Conservation (phyloP, 805 yeast species). For the Metschnikowia gruessii region DNA sequence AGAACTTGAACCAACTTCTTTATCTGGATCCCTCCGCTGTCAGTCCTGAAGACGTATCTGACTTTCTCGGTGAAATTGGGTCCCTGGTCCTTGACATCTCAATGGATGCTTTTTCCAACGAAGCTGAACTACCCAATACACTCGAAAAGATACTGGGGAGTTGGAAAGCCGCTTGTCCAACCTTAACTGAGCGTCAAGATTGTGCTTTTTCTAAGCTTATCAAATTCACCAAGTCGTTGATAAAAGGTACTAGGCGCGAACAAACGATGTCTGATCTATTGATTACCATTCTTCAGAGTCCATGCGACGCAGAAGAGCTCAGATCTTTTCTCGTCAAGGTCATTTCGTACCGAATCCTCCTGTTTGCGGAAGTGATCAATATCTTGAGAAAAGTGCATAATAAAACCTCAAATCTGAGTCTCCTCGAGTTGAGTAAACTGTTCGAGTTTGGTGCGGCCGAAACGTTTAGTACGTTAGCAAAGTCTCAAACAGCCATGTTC, state of each 20-base stretch:
- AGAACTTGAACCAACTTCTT: slow-evolving; percentile 26
- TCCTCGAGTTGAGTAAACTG: neutral
- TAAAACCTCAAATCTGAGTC: too few relatives aligned
- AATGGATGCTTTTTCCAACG: neutral
- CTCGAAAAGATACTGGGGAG: neutral
- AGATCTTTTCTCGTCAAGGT: slow-evolving; percentile 17
- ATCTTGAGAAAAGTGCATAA: slow-evolving; percentile 5
- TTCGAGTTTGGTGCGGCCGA: neutral
- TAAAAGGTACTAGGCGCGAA: neutral
- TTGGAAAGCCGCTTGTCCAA: neutral
- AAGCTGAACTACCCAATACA: neutral
- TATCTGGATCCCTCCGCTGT: slow-evolving; percentile 7
- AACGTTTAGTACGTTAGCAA: slow-evolving; percentile 6
- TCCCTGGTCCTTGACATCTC: neutral
- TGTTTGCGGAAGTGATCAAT: slow-evolving; percentile 15
- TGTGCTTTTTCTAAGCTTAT: slow-evolving; percentile 18
- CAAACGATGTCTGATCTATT: neutral
- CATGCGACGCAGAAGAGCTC: neutral
- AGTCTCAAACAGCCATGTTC: slow-evolving; percentile 16
- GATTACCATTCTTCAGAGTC: neutral
- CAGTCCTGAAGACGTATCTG: slow-evolving; percentile 1
- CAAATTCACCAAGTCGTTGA: neutral
- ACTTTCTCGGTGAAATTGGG: neutral
- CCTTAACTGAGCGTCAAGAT: slow-evolving; percentile 15
- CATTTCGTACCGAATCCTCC: slow-evolving; percentile 18